phyloP scores from a whole-genome alignment of 495 filamentous ascomycete species.

The Rusavskia elegans region DNA sequence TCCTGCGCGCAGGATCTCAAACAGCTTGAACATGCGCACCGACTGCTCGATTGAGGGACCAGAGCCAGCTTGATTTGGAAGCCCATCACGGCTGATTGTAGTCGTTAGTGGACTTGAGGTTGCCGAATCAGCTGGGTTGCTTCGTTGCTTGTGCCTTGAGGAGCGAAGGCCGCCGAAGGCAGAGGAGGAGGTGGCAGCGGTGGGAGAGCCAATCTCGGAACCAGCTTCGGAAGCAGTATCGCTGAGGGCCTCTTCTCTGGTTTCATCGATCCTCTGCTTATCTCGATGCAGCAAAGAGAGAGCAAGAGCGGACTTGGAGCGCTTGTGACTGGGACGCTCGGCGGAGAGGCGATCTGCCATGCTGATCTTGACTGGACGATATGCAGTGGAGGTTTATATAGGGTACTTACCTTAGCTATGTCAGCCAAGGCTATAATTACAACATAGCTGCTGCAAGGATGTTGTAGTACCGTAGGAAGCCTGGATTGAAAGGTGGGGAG shows the following conservation, averaged over 20 bases:
- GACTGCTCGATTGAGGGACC: slow-evolving; percentile 74
- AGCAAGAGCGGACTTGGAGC: slow-evolving; percentile 35
- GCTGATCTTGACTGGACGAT: neutral
- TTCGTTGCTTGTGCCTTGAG: slow-evolving; percentile 10
- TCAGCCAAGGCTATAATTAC: too few species aligned
- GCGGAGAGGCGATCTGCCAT: neutral
- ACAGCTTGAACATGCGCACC: slow-evolving; percentile 81
- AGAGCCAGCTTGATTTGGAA: slow-evolving; percentile 20
- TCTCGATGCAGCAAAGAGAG: slow-evolving; percentile 36
- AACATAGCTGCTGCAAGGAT: too few species aligned
- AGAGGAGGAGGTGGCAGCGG: slow-evolving; percentile 16
- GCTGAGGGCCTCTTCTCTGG: slow-evolving; percentile 14
- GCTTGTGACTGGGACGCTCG: slow-evolving; percentile 28
- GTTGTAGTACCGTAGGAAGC: too few species aligned
- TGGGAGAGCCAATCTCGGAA: slow-evolving; percentile 18
- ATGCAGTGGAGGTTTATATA: too few species aligned
- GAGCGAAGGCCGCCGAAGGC: slow-evolving; percentile 8
- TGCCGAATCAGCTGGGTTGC: slow-evolving; percentile 7
- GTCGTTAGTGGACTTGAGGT: slow-evolving; percentile 17
- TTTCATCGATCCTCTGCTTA: slow-evolving; percentile 25
- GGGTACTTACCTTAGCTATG: too few species aligned
- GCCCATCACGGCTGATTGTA: slow-evolving; percentile 20
- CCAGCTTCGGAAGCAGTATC: slow-evolving; percentile 10
- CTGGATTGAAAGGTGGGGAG: too few species aligned
- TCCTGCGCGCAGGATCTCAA: slow-evolving; percentile 78